Percentiles rank a stretch among this genome's conserved stretches.
These are phyloP conservation scores for Pyrenochaeta sp. DNA, from an alignment of 2,329 filamentous ascomycete species.

Conservation along the genomic window DNA sequence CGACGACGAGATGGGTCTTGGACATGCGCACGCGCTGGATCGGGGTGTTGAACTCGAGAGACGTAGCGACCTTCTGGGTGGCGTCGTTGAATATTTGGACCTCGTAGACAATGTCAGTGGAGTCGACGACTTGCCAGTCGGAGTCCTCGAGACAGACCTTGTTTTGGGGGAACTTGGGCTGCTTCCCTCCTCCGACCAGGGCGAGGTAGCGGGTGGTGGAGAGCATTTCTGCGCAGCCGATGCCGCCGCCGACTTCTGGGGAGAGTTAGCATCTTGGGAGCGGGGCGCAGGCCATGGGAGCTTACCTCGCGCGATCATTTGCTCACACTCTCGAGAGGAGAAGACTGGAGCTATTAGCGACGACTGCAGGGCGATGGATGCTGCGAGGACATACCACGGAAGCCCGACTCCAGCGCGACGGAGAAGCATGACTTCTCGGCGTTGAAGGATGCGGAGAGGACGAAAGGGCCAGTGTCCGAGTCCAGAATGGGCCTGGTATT, in stretches of 20 bases:
- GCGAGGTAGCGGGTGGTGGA: conserved; percentile 86
- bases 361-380: background rate
- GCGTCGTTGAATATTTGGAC: conserved; percentile 92
- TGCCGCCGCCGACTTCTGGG: conserved; percentile 66
- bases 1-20: conserved; percentile 77
- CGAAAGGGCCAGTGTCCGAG: conserved; percentile 73
- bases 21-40: conserved; percentile 82
- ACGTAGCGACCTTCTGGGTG: conserved; percentile 76
- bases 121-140: conserved; percentile 33
- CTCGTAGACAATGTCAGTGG: conserved; percentile 51
- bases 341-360: conserved; percentile 37
- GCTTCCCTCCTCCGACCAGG: conserved; percentile 85
- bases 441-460: conserved; percentile 87
- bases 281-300: background rate
- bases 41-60: conserved; percentile 78
- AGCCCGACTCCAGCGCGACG: conserved; percentile 84
- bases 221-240: conserved; percentile 86
- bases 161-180: conserved; percentile 85
- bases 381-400: conserved; percentile 71
- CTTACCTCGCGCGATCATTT: conserved; percentile 41
- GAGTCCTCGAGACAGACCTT: conserved; percentile 63
- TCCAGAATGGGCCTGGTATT: conserved; percentile 89
- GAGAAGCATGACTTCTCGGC: conserved; percentile 84
- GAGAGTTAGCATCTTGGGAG: conserved; percentile 21
- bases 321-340: conserved; percentile 38